Evolutionary conservation across 768 basidiomycete genomes (phyloP), one percentile per base, ranked within the genome.

Genomic region (Lentinula raphanica): DNA sequence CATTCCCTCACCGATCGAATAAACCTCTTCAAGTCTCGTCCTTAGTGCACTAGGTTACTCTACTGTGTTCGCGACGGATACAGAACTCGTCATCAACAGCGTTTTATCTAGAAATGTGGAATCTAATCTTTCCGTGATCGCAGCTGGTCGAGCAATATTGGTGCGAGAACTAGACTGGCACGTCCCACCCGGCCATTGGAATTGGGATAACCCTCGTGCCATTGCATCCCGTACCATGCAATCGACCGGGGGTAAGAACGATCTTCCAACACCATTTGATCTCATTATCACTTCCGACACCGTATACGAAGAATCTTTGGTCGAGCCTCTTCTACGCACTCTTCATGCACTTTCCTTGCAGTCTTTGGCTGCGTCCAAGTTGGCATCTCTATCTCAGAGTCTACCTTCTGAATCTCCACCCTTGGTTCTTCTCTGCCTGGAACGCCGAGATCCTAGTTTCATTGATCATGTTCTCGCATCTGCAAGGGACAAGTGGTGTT

Each of bases 211-310:
- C 62, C 58, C 73, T 59, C 63, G 67, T 61, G 62, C 67, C 63
- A 68, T 76, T 48, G 72, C 76, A 2, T 73, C 69, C 42, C 8
- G 8, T 44, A 23, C 59, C 68, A 54, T 51, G 61, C 15, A 54
- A 60, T 44, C 61, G 65, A 58, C 60, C 63, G n/a, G 60, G 65
- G 23, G 55, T 31, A 51, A 59, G 63, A 49, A 42, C 54, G 25
- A 31, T 56, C 21, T 44, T 49, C 12, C 60, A 45, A 59, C 35
- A 7, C 85, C 85, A 1, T 89, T 87, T 73, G 86, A 92, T 70
- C 76, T 93, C 63, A 85, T 97, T 62, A 69, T 89, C 54, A 84
- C 91, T 11, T 86, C 93, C 54, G 94, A 96, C 70, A 95, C 94
- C 0, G 72, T 94, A 38, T 95, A 94, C 69, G 68, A 76, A 27